Percentiles rank a stretch among this genome's conserved stretches.
Evolutionary conservation across 225 moss, liverwort and hornwort genomes (phyloP).

Genomic region (Neckera pumila): DNA sequence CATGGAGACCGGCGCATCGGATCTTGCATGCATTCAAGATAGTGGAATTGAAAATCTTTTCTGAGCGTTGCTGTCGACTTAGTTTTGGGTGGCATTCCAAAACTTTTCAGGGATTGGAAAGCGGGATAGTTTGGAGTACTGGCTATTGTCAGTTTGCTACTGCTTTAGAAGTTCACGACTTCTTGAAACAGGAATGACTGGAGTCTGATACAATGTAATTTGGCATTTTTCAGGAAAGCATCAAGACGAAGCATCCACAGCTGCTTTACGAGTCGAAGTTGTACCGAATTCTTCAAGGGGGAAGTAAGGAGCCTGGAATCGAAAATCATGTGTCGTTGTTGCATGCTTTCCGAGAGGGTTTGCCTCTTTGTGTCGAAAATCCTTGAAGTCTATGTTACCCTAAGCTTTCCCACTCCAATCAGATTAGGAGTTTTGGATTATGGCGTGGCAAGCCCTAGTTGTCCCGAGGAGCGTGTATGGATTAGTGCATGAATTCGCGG

Average conservation of each 20-base stretch:
- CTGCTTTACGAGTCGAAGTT: constrained; percentile 88
- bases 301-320: constrained; percentile 48
- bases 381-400: background rate
- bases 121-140: background rate
- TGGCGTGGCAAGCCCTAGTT: background rate
- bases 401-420: background rate
- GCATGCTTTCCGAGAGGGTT: background rate
- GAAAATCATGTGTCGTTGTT: background rate
- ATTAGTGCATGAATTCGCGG: background rate
- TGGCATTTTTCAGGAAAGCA: constrained; percentile 54
- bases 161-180: background rate
- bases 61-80: background rate
- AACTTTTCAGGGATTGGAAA: background rate
- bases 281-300: constrained; percentile 89
- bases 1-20: background rate
- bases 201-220: background rate
- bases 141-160: background rate
- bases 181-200: background rate
- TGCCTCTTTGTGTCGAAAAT: background rate
- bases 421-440: background rate
- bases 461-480: background rate
- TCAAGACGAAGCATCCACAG: constrained; percentile 87
- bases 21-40: background rate
- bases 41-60: background rate
- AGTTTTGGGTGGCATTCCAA: background rate